Evolutionary conservation across 108 stramenopile genomes (phyloP).

Genomic region (Nannochloropsis salina): DNA sequence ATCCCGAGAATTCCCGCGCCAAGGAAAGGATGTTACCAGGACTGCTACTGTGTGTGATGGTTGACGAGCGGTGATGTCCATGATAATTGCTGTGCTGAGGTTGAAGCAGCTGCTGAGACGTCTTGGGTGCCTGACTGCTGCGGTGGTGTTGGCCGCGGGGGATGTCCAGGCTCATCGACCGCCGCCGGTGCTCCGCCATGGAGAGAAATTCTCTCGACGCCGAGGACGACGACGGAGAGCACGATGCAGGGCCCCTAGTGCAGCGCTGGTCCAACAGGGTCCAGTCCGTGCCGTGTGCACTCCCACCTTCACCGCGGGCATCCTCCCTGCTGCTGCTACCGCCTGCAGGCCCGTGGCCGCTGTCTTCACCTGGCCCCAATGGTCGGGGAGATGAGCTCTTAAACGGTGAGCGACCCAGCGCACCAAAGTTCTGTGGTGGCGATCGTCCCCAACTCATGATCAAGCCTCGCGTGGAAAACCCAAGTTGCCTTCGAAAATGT

Average conservation of each 20-base stretch:
- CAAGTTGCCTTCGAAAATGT: too few relatives aligned
- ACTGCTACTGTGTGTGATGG: neutral
- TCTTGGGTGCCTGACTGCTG: neutral
- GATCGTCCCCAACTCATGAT: slow-evolving; percentile 1
- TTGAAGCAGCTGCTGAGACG: neutral
- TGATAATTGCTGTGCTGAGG: neutral
- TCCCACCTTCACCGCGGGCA: neutral
- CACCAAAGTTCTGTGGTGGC: neutral
- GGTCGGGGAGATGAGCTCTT: neutral
- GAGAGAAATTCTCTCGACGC: neutral
- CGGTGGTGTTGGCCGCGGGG: neutral
- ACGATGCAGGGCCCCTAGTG: neutral
- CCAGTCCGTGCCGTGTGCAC: neutral
- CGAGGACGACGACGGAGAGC: neutral
- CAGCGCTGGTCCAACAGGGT: neutral
- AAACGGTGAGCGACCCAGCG: slow-evolving; percentile 19
- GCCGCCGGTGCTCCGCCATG: neutral
- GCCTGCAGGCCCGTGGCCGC: neutral
- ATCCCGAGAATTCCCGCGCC: neutral
- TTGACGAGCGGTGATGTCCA: neutral
- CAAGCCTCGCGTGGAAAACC: too few relatives aligned
- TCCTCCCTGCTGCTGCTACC: slow-evolving; percentile 5
- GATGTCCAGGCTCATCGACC: neutral
- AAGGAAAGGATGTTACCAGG: neutral
- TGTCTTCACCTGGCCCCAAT: neutral